A percentile compares a stretch with the other conserved stretches of the same genome.
Conservation (phyloP, 352 stramenopile genomes). For the Phytophthora ohioensis region DNA sequence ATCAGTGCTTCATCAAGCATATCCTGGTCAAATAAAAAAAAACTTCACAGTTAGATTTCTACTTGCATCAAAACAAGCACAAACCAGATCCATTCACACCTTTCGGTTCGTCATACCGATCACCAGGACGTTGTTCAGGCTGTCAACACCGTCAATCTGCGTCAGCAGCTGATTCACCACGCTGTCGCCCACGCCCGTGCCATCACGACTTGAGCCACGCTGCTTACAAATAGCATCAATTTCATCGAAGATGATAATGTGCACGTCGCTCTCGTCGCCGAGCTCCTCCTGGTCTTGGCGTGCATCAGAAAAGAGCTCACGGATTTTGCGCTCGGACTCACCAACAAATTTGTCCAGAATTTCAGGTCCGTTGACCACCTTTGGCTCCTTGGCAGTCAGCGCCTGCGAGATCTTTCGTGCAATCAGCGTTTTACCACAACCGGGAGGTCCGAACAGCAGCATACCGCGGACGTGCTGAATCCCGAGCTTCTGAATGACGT, state of each 20-base stretch:
- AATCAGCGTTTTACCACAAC: slow-evolving; percentile 98
- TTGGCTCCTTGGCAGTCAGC: slow-evolving; percentile 95
- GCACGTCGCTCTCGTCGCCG: slow-evolving; percentile 97
- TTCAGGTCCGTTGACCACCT: slow-evolving; percentile 99
- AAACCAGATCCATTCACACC: slow-evolving; percentile 44
- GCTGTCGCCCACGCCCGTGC: slow-evolving; percentile 97
- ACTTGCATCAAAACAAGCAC: neutral
- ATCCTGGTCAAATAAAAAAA: slow-evolving; percentile 46
- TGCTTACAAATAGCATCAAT: slow-evolving; percentile 99
- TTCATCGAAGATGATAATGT: slow-evolving; percentile 99
- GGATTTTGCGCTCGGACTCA: slow-evolving; percentile 98
- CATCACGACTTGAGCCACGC: slow-evolving; percentile 92
- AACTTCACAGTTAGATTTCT: slow-evolving; percentile 7
- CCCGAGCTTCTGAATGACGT: slow-evolving; percentile 97
- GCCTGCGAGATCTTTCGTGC: slow-evolving; percentile 97
- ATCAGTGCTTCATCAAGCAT: slow-evolving; percentile 97
- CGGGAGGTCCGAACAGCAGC: slow-evolving; percentile 87
- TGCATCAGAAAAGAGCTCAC: slow-evolving; percentile 97
- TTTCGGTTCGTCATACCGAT: slow-evolving; percentile 99
- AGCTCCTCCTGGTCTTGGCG: slow-evolving; percentile 89
- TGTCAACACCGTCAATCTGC: slow-evolving; percentile 99
- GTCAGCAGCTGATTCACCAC: slow-evolving; percentile 99
- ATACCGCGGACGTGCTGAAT: slow-evolving; percentile 99
- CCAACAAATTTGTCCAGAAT: slow-evolving; percentile 99
- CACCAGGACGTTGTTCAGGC: slow-evolving; percentile 99